Base-by-base conservation (phyloP, 2,329 filamentous ascomycete genomes). In the Lasiodiplodia gonubiensis region DNA sequence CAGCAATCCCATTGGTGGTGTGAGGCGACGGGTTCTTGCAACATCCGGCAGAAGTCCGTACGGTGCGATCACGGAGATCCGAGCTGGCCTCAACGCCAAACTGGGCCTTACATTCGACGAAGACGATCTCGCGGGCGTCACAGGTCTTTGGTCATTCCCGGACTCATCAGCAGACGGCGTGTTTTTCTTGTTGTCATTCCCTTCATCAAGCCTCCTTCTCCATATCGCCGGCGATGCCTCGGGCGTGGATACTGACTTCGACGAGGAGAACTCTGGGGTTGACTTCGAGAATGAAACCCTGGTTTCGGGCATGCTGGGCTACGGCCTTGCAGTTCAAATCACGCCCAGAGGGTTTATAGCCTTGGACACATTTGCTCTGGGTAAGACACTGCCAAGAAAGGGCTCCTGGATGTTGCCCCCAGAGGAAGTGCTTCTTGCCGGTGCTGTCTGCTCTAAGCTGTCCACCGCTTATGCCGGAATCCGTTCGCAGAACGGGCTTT, bases 21-120 rank as follows among this genome's bases (percentile, higher is more conserved):
- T 68, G 72, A 39, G 74, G 68, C 69, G 25, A 70, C 71, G 21
- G 66, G 21, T 81, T 3, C 72, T 83, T 35, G 73, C 80, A 10
- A 79, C 82, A 23, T 80, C 80, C 35, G 81, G 82, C n/a, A 73
- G 76, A 12, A 74, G 79, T 37, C 81, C 81, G 35, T 77, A 80
- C 69, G 82, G 83, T 12, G 69, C 77, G 4, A 72, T 84, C 1
- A 79, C 81, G 0, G 82, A 84, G 69, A 71, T 84, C 21, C 72
- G 82, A 46, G 64, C 70, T 42, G 83, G 83, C 3, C 52, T 82
- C 18, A 78, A 82, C 57, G 81, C 80, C 11, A 71, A 70, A 14
- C 37, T 76, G n/a, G 71, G 69, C 10, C 67, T 76, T 30, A 68
- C 71, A n/a, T 55, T 74, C 14, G 71, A 72, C 11, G 71, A 70